phyloP scores from a whole-genome alignment of 192 early-diverging fungal species.

The Chytriomyces hyalinus region DNA sequence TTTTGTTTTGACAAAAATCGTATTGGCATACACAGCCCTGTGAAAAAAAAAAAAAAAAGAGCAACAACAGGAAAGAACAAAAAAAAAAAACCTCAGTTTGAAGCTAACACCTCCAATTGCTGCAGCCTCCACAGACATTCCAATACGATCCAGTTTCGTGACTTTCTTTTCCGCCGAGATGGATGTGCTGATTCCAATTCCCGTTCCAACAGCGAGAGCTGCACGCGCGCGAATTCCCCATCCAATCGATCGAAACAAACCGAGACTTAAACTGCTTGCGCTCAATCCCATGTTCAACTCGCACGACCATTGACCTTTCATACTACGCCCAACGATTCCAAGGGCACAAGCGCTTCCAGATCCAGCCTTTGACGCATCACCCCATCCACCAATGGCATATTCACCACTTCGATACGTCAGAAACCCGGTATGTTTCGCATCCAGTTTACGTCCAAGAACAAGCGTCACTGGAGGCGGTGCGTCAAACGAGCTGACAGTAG shows the following conservation, averaged over 20 bases:
- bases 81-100: constrained; percentile 41
- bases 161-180: constrained; percentile 51
- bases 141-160: constrained; percentile 49
- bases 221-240: constrained; percentile 43
- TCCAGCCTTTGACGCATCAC: constrained; percentile 38
- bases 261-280: constrained; percentile 41
- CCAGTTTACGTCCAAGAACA: constrained; percentile 70
- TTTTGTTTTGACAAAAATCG: constrained; percentile 11
- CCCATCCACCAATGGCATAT: constrained; percentile 72
- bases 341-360: constrained; percentile 40
- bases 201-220: constrained; percentile 43
- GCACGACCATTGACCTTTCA: constrained; percentile 33
- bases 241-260: constrained; percentile 40
- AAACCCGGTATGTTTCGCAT: constrained; percentile 67
- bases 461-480: constrained; percentile 71
- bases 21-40: neutral
- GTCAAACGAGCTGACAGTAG: constrained; percentile 56
- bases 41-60: constrained; percentile 25
- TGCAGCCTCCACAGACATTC: constrained; percentile 52
- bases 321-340: constrained; percentile 41
- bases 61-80: too few relatives aligned
- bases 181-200: constrained; percentile 40
- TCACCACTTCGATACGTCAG: constrained; percentile 80
- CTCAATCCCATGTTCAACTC: constrained; percentile 51
- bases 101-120: constrained; percentile 48